Evolutionary conservation across 2,329 filamentous ascomycete genomes (phyloP).

Genomic region (Aspergillus brunneoviolaceus): DNA sequence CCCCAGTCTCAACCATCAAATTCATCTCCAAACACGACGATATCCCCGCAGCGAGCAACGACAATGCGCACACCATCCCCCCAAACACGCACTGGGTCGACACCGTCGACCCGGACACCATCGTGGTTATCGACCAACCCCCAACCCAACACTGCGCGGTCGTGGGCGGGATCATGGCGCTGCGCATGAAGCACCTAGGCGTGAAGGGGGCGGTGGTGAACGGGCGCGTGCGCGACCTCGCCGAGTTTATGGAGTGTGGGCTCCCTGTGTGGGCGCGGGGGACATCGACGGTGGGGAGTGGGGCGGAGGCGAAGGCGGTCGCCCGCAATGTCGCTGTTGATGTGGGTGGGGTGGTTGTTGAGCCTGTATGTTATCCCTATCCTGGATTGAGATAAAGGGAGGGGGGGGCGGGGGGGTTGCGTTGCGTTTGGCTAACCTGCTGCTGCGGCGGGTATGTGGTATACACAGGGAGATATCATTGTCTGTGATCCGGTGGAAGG

Average conservation of each 20-base stretch:
- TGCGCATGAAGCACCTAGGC: conserved; percentile 63
- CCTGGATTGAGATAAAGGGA: background rate
- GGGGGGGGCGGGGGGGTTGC: background rate
- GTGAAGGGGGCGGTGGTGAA: conserved; percentile 64
- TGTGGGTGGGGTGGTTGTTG: conserved; percentile 43
- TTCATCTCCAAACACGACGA: conserved; percentile 59
- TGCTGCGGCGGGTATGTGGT: background rate
- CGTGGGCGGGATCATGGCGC: conserved; percentile 74
- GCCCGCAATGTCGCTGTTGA: conserved; percentile 42
- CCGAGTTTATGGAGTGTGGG: conserved; percentile 56
- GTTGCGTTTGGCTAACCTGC: background rate
- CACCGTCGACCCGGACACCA: conserved; percentile 57
- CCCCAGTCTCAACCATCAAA: conserved; percentile 45
- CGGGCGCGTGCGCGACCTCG: conserved; percentile 66
- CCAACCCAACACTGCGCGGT: conserved; percentile 66
- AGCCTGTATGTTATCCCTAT: conserved; percentile 34
- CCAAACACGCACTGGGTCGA: conserved; percentile 68
- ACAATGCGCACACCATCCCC: conserved; percentile 54
- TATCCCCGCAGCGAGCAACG: conserved; percentile 19
- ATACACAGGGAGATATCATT: conserved; percentile 60
- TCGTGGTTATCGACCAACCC: conserved; percentile 68
- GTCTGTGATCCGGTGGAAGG: conserved; percentile 70
- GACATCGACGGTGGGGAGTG: conserved; percentile 47
- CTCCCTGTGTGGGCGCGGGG: conserved; percentile 54
- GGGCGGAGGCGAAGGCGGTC: conserved; percentile 45